phyloP scores from a whole-genome alignment of 495 filamentous ascomycete species.

The Tuber calosporum region DNA sequence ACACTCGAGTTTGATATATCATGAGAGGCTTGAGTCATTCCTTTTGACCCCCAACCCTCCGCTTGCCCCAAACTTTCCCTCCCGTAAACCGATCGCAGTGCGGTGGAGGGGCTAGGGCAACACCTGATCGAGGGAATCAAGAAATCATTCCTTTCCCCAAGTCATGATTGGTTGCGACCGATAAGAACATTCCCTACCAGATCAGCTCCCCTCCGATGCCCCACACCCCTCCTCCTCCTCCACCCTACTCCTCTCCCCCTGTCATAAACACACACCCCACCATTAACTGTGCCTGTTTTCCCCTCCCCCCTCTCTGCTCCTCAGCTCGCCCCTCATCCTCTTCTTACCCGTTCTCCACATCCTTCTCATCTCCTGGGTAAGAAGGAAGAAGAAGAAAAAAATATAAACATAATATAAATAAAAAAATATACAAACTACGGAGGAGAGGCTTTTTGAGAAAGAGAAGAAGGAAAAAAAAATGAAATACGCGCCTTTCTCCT shows the following conservation, averaged over 20 bases:
- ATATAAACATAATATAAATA: too few relatives aligned
- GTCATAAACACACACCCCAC: too few relatives aligned
- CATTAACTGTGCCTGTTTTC: neutral
- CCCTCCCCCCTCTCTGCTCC: neutral
- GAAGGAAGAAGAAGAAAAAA: neutral
- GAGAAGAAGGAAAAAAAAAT: constrained; percentile 34
- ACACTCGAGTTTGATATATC: neutral
- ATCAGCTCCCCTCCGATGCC: neutral
- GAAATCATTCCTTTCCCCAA: neutral
- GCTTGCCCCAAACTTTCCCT: neutral
- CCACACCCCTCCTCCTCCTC: neutral
- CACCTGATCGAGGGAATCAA: neutral
- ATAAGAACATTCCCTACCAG: neutral
- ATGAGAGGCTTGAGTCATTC: neutral
- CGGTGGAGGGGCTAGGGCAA: neutral
- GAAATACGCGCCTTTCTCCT: constrained; percentile 77
- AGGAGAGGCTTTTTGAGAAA: neutral
- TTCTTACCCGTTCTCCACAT: neutral
- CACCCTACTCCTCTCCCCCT: neutral
- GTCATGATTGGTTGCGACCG: neutral
- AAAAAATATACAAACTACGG: neutral
- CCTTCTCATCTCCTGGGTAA: neutral
- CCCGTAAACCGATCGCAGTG: neutral
- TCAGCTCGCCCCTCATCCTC: neutral
- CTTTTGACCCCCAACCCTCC: too few relatives aligned